phyloP scores from a whole-genome alignment of 352 stramenopile genomes.

The Globisporangium canariense region DNA sequence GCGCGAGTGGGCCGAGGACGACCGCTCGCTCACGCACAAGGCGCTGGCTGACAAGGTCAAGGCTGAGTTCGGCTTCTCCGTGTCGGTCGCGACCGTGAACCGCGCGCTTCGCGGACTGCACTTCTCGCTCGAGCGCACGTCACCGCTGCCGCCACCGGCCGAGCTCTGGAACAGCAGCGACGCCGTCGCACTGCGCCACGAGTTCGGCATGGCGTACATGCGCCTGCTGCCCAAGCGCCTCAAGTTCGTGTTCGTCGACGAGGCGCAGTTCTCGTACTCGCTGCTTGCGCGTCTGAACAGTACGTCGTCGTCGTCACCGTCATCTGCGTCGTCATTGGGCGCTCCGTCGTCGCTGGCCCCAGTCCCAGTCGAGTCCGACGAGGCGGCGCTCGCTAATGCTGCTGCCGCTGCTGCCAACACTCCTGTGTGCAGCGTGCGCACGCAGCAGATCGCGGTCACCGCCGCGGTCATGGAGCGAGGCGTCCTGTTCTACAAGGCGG shows the following conservation, averaged over 20 bases:
- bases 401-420: not conserved
- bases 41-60: not conserved
- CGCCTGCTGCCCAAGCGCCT: constrained; percentile 1
- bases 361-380: no score
- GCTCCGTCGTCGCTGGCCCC: no score
- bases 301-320: not conserved
- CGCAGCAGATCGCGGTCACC: not conserved
- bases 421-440: not conserved
- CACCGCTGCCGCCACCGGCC: not conserved
- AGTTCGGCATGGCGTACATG: constrained; percentile 1
- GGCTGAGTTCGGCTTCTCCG: not conserved
- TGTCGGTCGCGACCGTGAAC: not conserved
- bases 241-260: constrained; percentile 4
- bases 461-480: not conserved
- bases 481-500: not conserved
- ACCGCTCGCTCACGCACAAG: not conserved
- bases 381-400: not conserved
- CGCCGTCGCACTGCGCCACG: not conserved
- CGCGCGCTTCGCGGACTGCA: constrained; percentile 1
- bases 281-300: constrained; percentile 2
- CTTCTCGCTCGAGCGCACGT: constrained; percentile 1
- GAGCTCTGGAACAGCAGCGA: not conserved
- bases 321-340: not conserved
- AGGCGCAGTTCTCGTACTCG: constrained; percentile 2
- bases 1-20: constrained; percentile 3